phyloP scores from a whole-genome alignment of 768 basidiomycete species.

The Amanita muscaria region DNA sequence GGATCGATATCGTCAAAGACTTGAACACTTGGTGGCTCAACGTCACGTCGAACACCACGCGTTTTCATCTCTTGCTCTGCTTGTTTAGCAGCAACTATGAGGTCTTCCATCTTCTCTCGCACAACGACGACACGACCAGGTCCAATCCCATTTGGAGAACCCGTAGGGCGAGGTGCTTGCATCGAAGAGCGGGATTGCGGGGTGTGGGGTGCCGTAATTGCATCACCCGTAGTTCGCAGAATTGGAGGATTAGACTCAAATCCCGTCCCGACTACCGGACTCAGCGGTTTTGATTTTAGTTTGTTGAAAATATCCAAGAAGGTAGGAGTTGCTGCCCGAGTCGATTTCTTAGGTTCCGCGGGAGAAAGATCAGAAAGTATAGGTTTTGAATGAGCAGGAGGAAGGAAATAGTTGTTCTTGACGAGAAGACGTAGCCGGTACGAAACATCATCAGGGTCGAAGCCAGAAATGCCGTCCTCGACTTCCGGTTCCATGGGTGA shows the following conservation, averaged over 20 bases:
- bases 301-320: constrained; percentile 70
- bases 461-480: constrained; percentile 36
- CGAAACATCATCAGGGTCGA: constrained; percentile 70
- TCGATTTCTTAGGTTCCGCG: constrained; percentile 33
- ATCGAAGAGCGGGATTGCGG: constrained; percentile 29
- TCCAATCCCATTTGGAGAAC: constrained; percentile 22
- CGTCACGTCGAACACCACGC: constrained; percentile 39
- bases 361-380: constrained; percentile 54
- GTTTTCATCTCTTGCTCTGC: constrained; percentile 64
- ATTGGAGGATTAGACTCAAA: constrained; percentile 31
- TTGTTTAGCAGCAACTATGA: constrained; percentile 62
- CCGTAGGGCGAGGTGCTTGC: constrained; percentile 24
- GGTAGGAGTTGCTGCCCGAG: constrained; percentile 35
- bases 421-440: constrained; percentile 78
- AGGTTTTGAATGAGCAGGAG: constrained; percentile 81
- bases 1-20: constrained; percentile 62
- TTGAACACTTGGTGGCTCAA: constrained; percentile 29
- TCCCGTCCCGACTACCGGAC: constrained; percentile 29
- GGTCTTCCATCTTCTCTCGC: constrained; percentile 70
- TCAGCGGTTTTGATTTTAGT: constrained; percentile 55
- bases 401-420: constrained; percentile 83
- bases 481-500: constrained; percentile 42
- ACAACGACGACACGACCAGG: constrained; percentile 71
- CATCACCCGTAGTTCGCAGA: constrained; percentile 59
- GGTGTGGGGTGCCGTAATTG: constrained; percentile 37